Evolutionary conservation across 23 red algal genomes (phyloP), one percentile per base, ranked within the genome.

Genomic region (Cyanidium caldarium): DNA sequence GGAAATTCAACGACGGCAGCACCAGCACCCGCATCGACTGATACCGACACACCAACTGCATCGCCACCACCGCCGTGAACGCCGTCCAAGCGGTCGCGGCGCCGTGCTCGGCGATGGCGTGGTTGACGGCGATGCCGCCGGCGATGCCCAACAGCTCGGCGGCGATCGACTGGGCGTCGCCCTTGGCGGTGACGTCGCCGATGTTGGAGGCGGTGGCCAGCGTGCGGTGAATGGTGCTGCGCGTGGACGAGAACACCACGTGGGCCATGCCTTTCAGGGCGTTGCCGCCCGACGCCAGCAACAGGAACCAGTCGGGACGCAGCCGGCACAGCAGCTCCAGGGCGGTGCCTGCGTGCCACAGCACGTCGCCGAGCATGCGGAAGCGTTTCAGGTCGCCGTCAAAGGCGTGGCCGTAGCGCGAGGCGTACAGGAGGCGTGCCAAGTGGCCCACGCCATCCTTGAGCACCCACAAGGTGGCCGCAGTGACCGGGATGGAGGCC

Each of bases 241-340:
- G 51, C 31, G 51, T 61, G 13, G 51, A 61, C 7, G 19, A 28
- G 51, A 61, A 61, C 7, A 61, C 51, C 10, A 61, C 51, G 31
- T 61, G 51, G 19, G 51, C 51, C 51, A 61, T 61, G 5, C 51
- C 51, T 25, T 61, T 61, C 7, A 61, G 51, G n/a, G 51, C 51
- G 21, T 61, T 28, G 13, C n/a, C 51, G 31, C 51, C 51, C 10
- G 51, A 61, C 7, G 51, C 51, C 23, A 61, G 23, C 5, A 16
- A 16, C n/a, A 61, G 19, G 21, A 61, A 61, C 23, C n/a, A 12
- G 21, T 12, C 51, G 3, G 51, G 51, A 28, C 19, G 31, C 7
- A 16, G 19, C 51, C 51, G 10, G 7, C n/a, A 61, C 5, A 61
- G n/a, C 13, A 61, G 51, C 21, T 61, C 51, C n/a, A 61, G 51